phyloP scores from a whole-genome alignment of 163 green algal species.

The Chloromonas sp. region DNA sequence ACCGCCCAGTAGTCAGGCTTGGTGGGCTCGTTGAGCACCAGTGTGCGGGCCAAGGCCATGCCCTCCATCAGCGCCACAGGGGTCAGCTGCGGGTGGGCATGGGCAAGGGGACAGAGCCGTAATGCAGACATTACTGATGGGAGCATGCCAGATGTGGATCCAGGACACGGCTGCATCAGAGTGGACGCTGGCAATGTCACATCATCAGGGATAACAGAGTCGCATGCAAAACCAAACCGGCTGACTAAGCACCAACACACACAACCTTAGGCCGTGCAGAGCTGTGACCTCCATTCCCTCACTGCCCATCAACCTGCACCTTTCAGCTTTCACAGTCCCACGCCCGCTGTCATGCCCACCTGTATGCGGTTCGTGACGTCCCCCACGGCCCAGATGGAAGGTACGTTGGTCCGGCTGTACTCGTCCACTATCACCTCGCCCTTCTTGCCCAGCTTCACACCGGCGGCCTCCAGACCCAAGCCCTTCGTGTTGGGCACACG shows the following conservation, averaged over 20 bases:
- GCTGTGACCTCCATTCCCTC: neutral
- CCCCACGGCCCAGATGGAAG: slow-evolving; percentile 82
- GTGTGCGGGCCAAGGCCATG: slow-evolving; percentile 81
- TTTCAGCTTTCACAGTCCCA: neutral
- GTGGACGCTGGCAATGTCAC: too few species aligned
- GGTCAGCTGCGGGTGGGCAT: slow-evolving; percentile 44
- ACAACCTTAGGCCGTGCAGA: neutral
- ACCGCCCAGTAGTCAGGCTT: slow-evolving; percentile 74
- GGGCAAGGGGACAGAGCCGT: too few species aligned
- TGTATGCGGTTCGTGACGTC: slow-evolving; percentile 86
- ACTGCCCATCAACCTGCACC: neutral
- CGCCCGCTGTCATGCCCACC: slow-evolving; percentile 16
- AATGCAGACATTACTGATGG: too few species aligned
- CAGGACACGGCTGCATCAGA: too few species aligned
- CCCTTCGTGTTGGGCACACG: slow-evolving; percentile 63
- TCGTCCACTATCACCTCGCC: slow-evolving; percentile 37
- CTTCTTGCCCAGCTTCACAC: slow-evolving; percentile 57
- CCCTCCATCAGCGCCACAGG: slow-evolving; percentile 92
- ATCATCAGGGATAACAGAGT: too few species aligned
- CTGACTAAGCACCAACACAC: too few species aligned
- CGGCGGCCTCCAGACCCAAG: slow-evolving; percentile 79
- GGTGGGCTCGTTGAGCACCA: slow-evolving; percentile 70
- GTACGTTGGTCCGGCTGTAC: slow-evolving; percentile 59
- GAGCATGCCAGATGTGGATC: too few species aligned
- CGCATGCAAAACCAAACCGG: too few species aligned